Conservation (phyloP, 768 basidiomycete species). For the Tylopilus felleus region DNA sequence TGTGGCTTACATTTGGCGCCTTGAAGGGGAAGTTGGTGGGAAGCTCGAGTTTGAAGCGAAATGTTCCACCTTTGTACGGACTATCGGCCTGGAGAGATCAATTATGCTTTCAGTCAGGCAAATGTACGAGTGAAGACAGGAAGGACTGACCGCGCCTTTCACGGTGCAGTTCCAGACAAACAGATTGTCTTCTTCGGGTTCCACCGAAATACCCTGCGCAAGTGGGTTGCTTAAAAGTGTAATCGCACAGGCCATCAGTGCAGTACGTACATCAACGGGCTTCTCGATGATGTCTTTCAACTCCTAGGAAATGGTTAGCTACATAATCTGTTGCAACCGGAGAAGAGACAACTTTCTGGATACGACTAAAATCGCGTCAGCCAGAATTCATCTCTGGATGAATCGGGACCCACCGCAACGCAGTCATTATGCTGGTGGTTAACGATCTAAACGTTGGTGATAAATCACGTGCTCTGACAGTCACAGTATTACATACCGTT, state of each 20-base stretch:
- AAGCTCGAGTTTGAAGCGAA: slow-evolving; percentile 69
- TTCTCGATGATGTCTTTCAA: slow-evolving; percentile 55
- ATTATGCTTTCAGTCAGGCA: slow-evolving; percentile 1
- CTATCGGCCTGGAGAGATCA: slow-evolving; percentile 54
- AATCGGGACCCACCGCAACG: slow-evolving; percentile 32
- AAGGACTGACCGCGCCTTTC: slow-evolving; percentile 61
- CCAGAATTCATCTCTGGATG: background rate
- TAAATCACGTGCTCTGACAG: slow-evolving; percentile 15
- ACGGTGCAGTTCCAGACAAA: slow-evolving; percentile 76
- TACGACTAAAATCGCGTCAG: slow-evolving; percentile 50
- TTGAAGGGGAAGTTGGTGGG: slow-evolving; percentile 87
- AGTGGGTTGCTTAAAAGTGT: slow-evolving; percentile 9
- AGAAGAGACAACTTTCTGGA: slow-evolving; percentile 57
- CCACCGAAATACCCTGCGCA: slow-evolving; percentile 57
- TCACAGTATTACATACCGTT: background rate
- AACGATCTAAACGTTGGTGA: background rate
- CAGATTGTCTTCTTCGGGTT: slow-evolving; percentile 66
- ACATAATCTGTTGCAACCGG: slow-evolving; percentile 2
- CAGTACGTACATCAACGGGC: slow-evolving; percentile 57
- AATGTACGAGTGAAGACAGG: background rate
- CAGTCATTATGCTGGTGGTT: slow-evolving; percentile 32
- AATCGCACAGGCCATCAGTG: slow-evolving; percentile 6
- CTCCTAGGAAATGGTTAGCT: slow-evolving; percentile 48
- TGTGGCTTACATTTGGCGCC: slow-evolving; percentile 59
- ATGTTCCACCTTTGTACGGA: slow-evolving; percentile 81